These are phyloP conservation scores for Petrea volubilis DNA, from an alignment of 257 asterid species.

Conservation along the genomic window DNA sequence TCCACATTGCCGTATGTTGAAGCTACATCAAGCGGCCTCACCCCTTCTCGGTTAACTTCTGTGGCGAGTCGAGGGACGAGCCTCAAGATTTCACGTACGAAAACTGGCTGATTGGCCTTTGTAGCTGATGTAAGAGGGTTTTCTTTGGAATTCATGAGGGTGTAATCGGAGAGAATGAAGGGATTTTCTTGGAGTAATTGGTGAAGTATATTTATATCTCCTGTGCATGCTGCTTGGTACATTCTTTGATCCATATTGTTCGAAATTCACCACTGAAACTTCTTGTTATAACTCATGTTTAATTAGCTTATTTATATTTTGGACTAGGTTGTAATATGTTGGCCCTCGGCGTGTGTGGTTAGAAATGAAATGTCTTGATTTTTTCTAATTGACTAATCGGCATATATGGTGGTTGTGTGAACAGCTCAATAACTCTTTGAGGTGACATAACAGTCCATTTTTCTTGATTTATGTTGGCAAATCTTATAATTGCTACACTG, in stretches of 20 bases:
- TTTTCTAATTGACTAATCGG: too few species aligned
- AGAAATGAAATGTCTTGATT: too few species aligned
- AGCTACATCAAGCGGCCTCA: neutral
- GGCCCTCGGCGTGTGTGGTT: too few species aligned
- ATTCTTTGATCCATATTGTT: conserved; percentile 15
- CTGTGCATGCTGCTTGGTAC: conserved; percentile 9
- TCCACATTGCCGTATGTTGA: neutral
- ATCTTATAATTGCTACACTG: too few species aligned
- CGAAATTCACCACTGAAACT: neutral
- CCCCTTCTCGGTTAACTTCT: neutral
- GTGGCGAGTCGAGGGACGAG: neutral
- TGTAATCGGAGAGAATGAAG: conserved; percentile 9
- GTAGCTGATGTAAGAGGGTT: conserved; percentile 7
- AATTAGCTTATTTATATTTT: too few species aligned
- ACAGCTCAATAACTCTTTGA: too few species aligned
- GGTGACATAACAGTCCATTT: too few species aligned
- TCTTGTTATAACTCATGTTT: neutral
- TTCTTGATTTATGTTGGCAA: too few species aligned
- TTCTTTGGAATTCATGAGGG: neutral
- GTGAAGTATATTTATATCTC: neutral
- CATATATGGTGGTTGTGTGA: too few species aligned
- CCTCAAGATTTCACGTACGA: conserved; percentile 3
- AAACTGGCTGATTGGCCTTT: conserved; percentile 13
- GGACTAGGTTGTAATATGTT: too few species aligned
- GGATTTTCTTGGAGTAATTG: conserved; percentile 15